Evolutionary conservation across 2,329 filamentous ascomycete genomes (phyloP).

Genomic region (Myriosclerotinia duriaeana): DNA sequence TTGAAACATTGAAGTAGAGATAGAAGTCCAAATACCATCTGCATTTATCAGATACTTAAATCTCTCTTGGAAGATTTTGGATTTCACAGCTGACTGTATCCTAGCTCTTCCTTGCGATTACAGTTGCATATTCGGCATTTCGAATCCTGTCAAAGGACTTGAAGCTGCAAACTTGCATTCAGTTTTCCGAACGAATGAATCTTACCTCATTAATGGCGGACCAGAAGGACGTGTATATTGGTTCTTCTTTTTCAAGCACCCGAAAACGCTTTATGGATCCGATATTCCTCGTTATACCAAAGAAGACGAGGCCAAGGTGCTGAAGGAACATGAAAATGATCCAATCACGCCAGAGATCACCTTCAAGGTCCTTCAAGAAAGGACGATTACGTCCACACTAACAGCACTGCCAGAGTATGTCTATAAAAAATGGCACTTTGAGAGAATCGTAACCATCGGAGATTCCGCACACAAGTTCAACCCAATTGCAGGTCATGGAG

Average conservation of each 20-base stretch:
- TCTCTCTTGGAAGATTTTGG: too few relatives aligned
- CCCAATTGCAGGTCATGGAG: constrained; percentile 15
- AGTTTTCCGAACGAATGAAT: constrained; percentile 24
- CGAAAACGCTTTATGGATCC: constrained; percentile 23
- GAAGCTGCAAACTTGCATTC: constrained; percentile 23
- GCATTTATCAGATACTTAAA: not conserved
- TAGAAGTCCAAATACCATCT: not conserved
- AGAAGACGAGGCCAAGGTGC: constrained; percentile 25
- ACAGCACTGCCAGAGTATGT: constrained; percentile 32
- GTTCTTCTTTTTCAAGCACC: constrained; percentile 29
- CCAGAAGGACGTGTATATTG: constrained; percentile 24
- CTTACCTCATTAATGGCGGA: constrained; percentile 27
- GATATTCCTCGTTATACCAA: constrained; percentile 30
- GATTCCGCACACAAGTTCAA: constrained; percentile 27
- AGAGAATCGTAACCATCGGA: constrained; percentile 40
- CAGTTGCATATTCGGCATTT: constrained; percentile 31
- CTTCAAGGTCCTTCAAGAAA: constrained; percentile 28
- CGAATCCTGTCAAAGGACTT: constrained; percentile 22
- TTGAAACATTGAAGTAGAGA: not conserved
- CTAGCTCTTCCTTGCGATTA: constrained; percentile 24
- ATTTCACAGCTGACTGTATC: not conserved
- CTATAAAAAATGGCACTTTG: constrained; percentile 44
- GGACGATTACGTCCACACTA: constrained; percentile 21
- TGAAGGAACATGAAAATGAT: constrained; percentile 23
- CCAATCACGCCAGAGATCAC: constrained; percentile 22